Evolutionary conservation across 495 filamentous ascomycete genomes (phyloP).

Genomic region (Daldinia vernicosa): DNA sequence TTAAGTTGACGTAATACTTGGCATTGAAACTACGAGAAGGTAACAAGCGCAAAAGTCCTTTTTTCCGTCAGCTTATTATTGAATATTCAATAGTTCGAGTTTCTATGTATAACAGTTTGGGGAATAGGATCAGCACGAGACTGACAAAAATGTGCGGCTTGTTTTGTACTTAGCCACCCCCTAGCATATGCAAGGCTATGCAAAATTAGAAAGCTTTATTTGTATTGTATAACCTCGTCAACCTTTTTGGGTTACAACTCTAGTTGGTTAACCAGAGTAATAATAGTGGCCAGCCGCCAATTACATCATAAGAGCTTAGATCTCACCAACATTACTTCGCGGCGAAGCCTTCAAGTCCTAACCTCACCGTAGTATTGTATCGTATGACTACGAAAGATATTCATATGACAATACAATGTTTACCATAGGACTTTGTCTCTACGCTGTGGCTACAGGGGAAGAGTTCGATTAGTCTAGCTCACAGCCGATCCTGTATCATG

Average conservation of each 20-base stretch:
- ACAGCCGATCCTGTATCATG: neutral
- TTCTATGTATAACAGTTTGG: neutral
- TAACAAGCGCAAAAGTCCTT: neutral
- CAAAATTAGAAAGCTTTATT: neutral
- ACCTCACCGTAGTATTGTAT: constrained; percentile 6
- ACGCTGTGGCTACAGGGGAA: neutral
- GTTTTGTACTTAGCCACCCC: neutral
- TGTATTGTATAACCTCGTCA: neutral
- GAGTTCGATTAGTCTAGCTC: neutral
- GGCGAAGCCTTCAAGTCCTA: constrained; percentile 30
- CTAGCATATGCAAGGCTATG: neutral
- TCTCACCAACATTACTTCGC: constrained; percentile 21
- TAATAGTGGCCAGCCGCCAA: neutral
- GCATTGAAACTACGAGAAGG: neutral
- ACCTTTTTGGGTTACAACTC: neutral
- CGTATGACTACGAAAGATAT: constrained; percentile 5
- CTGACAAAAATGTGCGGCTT: neutral
- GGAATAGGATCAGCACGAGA: neutral
- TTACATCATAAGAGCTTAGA: constrained; percentile 16
- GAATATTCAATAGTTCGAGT: neutral
- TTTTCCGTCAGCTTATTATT: constrained; percentile 2
- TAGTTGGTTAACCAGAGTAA: neutral
- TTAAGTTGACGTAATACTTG: constrained; percentile 4
- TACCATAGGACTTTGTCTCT: constrained; percentile 7
- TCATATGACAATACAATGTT: constrained; percentile 3